Conservation (phyloP, 768 basidiomycete genomes). For the Leccinellum rugosiceps region DNA sequence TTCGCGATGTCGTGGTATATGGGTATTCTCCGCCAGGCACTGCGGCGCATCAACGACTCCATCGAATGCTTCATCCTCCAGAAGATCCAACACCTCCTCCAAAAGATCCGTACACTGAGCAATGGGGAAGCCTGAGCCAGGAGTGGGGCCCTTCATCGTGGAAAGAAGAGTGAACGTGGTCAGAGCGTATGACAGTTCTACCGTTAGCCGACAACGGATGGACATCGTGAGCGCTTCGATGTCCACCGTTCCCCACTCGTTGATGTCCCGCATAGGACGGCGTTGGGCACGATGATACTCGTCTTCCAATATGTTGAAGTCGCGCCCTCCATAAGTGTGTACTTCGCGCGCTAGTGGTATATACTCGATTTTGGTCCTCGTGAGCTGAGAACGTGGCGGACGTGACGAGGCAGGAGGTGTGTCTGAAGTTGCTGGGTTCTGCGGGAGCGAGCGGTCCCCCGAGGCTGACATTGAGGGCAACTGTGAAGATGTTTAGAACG, state of each 20-base stretch:
- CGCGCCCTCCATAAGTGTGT: conserved; percentile 78
- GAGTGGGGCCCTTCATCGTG: conserved; percentile 65
- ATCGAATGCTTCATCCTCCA: conserved; percentile 79
- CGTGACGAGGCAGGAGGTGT: conserved; percentile 33
- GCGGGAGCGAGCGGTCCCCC: conserved; percentile 15
- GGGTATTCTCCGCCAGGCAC: conserved; percentile 28
- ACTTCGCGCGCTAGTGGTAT: conserved; percentile 74
- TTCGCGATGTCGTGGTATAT: conserved; percentile 62
- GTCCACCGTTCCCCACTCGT: conserved; percentile 87
- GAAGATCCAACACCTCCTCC: conserved; percentile 81
- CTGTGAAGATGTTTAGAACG: conserved; percentile 16
- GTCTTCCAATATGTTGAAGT: conserved; percentile 61
- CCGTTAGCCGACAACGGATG: conserved; percentile 76
- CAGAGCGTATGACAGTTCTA: conserved; percentile 86
- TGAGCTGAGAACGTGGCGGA: conserved; percentile 44
- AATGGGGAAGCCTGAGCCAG: conserved; percentile 65
- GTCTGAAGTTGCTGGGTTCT: conserved; percentile 25
- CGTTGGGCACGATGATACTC: conserved; percentile 53
- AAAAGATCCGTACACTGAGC: conserved; percentile 74
- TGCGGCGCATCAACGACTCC: conserved; percentile 35
- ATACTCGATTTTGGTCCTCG: conserved; percentile 85
- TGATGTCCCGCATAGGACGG: conserved; percentile 64
- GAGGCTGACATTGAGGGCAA: conserved; percentile 17
- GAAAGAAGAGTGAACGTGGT: conserved; percentile 83
- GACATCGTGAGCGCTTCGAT: conserved; percentile 94